Base-by-base conservation (phyloP, 495 filamentous ascomycete species). In the Hypoxylon fuscum region DNA sequence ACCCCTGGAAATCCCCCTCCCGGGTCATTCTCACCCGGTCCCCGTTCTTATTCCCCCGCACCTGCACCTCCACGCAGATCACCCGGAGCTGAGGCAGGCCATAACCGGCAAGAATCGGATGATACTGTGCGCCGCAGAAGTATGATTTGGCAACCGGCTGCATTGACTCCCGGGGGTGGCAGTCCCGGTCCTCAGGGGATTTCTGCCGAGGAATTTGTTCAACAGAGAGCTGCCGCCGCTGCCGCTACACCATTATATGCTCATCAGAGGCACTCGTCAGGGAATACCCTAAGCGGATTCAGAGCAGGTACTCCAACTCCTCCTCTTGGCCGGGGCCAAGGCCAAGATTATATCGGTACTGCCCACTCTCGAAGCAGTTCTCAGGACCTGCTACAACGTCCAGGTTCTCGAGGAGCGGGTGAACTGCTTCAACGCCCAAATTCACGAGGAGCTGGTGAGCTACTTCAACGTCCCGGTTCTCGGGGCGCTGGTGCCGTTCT, bases 141-240 rank as follows among this genome's bases (percentile, higher is more conserved):
- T 60, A 74, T 93, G 46, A 71, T 87, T 14, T 97, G 93, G 94
- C 89, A 93, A 55, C 93, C 93, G 14, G 89, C 85, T 21, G 74
- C 66, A 37, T 55, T 66, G 63, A 76, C 47, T 54, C 74, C 79
- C 22, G 78, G 81, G 1, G 44, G 68, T 70, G 64, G 73, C 22
- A 71, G 62, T 72, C 78, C 69, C 64, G 86, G 21, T 78, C 83
- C 35, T 68, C 56, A 64, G 2, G 59, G 60, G 0, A 35, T 82
- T 2, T 78, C 81, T 0, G 72, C 94, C 14, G 92, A 97, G 68
- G 87, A 96, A 68, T 97, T 86, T 74, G 91, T 97, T n/a, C 87
- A 92, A 57, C 90, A 95, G 62, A 85, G 92, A 45, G 88, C 90
- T 3, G 83, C 88, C 5, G 80, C 82, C 18, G 75, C 75, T 5